Evolutionary conservation across 2,329 filamentous ascomycete species (phyloP).

Genomic region (Talaromyces sp.): DNA sequence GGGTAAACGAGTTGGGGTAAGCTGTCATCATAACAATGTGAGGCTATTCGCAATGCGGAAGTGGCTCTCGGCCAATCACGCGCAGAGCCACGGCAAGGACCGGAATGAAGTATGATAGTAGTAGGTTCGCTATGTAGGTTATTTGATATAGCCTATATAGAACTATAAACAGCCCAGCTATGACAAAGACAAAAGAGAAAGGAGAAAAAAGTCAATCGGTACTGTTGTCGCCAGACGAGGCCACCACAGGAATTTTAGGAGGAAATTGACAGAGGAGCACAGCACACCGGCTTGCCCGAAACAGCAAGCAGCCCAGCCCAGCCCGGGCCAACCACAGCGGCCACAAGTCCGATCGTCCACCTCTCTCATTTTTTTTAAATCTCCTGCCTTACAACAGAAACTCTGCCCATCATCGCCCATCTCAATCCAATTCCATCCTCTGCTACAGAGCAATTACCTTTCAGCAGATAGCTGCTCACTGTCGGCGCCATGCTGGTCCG

Average conservation of each 20-base stretch:
- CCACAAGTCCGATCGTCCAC: neutral
- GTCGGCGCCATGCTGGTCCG: neutral
- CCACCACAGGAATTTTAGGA: neutral
- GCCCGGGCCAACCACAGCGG: neutral
- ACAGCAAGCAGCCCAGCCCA: neutral
- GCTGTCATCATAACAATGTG: neutral
- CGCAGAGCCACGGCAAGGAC: neutral
- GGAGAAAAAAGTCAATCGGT: neutral
- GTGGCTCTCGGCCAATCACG: neutral
- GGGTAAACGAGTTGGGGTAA: neutral
- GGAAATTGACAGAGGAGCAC: neutral
- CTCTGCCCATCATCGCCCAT: neutral
- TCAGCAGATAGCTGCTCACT: neutral
- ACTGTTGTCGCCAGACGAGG: neutral
- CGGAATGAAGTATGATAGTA: neutral
- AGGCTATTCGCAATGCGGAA: neutral
- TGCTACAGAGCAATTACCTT: neutral
- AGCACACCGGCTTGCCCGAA: slow-evolving; percentile 9
- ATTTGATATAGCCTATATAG: too few species aligned
- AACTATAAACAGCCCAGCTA: too few species aligned
- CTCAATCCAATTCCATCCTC: neutral
- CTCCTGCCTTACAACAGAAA: neutral
- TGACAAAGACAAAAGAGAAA: neutral
- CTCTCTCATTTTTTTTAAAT: neutral
- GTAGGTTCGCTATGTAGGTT: too few species aligned